Percentiles rank a stretch among this genome's conserved stretches.
Evolutionary conservation across 331 rosid species (phyloP).

Genomic region (Arachis monticola): DNA sequence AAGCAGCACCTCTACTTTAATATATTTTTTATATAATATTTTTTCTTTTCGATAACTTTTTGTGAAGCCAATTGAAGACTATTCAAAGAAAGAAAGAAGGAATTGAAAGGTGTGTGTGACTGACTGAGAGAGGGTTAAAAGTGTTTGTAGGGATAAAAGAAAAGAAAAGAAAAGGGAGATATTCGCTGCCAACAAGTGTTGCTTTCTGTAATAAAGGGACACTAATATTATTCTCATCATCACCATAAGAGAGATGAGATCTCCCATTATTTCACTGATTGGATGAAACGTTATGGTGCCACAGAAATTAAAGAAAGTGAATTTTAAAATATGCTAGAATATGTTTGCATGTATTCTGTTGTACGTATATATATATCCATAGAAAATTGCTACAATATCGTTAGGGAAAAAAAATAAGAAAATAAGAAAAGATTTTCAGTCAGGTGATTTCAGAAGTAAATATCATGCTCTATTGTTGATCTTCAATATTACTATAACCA

Average conservation of each 20-base stretch:
- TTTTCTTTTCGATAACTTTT: conserved; percentile 31
- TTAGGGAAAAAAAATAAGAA: no score
- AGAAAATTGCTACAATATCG: conserved; percentile 16
- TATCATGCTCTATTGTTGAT: no score
- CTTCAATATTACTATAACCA: no score
- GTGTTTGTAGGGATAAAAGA: conserved; percentile 25
- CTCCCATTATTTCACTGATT: conserved; percentile 61
- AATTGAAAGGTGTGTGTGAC: conserved; percentile 34
- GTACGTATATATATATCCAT: conserved; percentile 26
- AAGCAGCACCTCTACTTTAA: conserved; percentile 40
- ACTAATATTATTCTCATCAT: conserved; percentile 58
- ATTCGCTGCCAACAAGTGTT: conserved; percentile 58
- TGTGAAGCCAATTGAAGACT: conserved; percentile 37
- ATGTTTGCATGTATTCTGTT: conserved; percentile 52
- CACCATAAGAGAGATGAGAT: conserved; percentile 44
- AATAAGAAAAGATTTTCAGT: no score
- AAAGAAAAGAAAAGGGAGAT: conserved; percentile 45
- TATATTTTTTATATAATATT: no score
- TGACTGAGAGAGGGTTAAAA: conserved; percentile 23
- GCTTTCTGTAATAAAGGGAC: conserved; percentile 51
- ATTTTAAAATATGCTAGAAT: conserved; percentile 49
- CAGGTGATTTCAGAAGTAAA: no score
- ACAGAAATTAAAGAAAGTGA: conserved; percentile 45
- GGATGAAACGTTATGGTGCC: conserved; percentile 60
- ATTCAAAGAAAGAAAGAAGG: conserved; percentile 26